These are phyloP conservation scores for Annulohypoxylon maeteangense DNA, from an alignment of 495 filamentous ascomycete genomes.

Conservation along the genomic window DNA sequence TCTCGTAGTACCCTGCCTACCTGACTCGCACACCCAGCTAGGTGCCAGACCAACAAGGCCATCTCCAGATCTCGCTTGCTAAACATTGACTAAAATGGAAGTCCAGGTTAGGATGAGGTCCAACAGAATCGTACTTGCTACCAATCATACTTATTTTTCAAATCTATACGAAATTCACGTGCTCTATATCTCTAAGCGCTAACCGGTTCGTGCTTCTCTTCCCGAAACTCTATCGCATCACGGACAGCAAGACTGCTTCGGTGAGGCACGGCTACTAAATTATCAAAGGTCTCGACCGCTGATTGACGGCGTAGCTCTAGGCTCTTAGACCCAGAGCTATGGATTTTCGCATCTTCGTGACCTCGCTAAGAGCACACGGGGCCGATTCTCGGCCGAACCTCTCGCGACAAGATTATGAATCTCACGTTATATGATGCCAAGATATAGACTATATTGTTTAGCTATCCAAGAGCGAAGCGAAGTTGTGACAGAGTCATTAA, in stretches of 20 bases:
- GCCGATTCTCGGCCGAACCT: neutral
- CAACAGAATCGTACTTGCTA: neutral
- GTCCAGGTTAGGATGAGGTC: neutral
- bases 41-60: neutral
- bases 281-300: neutral
- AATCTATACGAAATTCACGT: neutral
- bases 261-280: neutral
- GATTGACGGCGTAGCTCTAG: neutral
- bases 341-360: neutral
- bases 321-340: neutral
- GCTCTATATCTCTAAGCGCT: neutral
- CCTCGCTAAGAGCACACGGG: neutral
- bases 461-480: neutral
- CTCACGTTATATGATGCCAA: slow-evolving; percentile 5
- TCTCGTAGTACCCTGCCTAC: neutral
- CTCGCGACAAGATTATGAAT: neutral
- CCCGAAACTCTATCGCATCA: neutral
- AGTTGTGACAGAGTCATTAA: neutral
- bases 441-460: neutral
- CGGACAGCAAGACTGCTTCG: neutral
- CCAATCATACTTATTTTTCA: neutral
- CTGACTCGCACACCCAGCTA: slow-evolving; percentile 1
- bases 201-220: neutral
- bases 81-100: neutral
- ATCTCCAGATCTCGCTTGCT: slow-evolving; percentile 1